These are phyloP conservation scores for Barnettozyma vustinii DNA, from an alignment of 805 yeast genomes.

Conservation along the genomic window DNA sequence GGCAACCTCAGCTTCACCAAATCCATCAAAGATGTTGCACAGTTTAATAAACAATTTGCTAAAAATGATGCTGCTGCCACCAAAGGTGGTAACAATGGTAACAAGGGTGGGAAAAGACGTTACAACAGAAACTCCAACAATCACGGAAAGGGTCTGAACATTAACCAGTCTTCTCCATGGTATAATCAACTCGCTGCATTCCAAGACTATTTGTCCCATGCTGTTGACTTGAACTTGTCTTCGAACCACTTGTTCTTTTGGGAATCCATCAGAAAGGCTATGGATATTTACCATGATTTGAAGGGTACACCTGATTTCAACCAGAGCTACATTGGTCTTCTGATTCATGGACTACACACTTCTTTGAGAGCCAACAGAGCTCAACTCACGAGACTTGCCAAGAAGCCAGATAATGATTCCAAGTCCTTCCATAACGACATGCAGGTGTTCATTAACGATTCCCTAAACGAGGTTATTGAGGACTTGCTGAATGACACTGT, in stretches of 20 bases:
- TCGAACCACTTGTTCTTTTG: conserved; percentile 43
- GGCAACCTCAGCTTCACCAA: conserved; percentile 19
- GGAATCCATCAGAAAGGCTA: conserved; percentile 46
- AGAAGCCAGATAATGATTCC: conserved; percentile 56
- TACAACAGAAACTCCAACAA: conserved; percentile 12
- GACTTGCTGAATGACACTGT: conserved; percentile 42
- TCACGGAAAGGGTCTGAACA: conserved; percentile 21
- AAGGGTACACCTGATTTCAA: conserved; percentile 43
- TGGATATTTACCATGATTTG: conserved; percentile 44
- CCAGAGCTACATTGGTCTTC: conserved; percentile 40
- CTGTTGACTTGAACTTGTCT: conserved; percentile 29
- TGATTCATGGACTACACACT: conserved; percentile 48
- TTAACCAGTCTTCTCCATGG: conserved; percentile 36
- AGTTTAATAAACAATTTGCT: conserved; percentile 14
- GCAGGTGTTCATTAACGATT: conserved; percentile 42
- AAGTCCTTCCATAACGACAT: conserved; percentile 51
- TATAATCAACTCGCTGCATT: conserved; percentile 45
- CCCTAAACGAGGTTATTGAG: conserved; percentile 46
- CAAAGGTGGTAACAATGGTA: conserved; percentile 1
- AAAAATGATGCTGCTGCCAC: neutral
- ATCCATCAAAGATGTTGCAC: conserved; percentile 28
- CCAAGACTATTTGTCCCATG: conserved; percentile 42
- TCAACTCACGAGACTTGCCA: conserved; percentile 48
- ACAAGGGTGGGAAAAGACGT: conserved; percentile 12
- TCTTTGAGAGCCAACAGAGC: conserved; percentile 52